A percentile compares a stretch with the other conserved stretches of the same genome.
Conservation (phyloP, 2,329 filamentous ascomycete species). For the Scedosporium aurantiacum region DNA sequence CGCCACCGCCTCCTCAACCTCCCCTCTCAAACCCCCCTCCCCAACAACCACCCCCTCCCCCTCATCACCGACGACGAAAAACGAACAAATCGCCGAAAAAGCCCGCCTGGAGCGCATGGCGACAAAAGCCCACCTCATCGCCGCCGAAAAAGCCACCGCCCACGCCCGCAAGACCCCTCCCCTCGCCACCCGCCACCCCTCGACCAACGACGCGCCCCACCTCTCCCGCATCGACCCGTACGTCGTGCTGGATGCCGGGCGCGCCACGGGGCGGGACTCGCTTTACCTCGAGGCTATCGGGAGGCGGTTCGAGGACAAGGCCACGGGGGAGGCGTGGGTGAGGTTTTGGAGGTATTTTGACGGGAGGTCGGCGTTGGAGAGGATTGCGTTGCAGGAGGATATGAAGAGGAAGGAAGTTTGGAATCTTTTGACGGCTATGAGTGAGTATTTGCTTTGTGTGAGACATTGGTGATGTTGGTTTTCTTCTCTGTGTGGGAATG, state of each 20-base stretch:
- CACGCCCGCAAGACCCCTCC: conserved; percentile 42
- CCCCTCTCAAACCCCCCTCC: conserved; percentile 12
- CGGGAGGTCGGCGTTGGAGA: conserved; percentile 72
- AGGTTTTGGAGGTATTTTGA: conserved; percentile 78
- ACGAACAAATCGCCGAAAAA: conserved; percentile 47
- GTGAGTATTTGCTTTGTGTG: conserved; percentile 55
- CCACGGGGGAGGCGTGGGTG: conserved; percentile 58
- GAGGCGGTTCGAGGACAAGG: conserved; percentile 33
- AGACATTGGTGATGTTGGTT: conserved; percentile 50
- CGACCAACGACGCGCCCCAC: conserved; percentile 44
- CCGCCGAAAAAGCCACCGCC: conserved; percentile 44
- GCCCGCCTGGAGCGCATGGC: conserved; percentile 50
- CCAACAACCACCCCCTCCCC: conserved; percentile 8
- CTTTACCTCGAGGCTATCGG: conserved; percentile 56
- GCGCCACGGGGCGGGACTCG: conserved; percentile 67
- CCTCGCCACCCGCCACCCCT: conserved; percentile 40
- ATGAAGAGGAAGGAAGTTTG: conserved; percentile 78
- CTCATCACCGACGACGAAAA: conserved; percentile 24
- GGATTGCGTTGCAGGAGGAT: conserved; percentile 73
- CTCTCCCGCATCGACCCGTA: conserved; percentile 49
- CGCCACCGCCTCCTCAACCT: conserved; percentile 8
- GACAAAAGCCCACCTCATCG: conserved; percentile 40
- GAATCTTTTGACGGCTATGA: conserved; percentile 51
- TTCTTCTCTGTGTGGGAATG: background rate
- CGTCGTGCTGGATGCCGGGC: conserved; percentile 67